Conservation (phyloP, 371 early-diverging fungal species). For the Mucor mucedo region DNA sequence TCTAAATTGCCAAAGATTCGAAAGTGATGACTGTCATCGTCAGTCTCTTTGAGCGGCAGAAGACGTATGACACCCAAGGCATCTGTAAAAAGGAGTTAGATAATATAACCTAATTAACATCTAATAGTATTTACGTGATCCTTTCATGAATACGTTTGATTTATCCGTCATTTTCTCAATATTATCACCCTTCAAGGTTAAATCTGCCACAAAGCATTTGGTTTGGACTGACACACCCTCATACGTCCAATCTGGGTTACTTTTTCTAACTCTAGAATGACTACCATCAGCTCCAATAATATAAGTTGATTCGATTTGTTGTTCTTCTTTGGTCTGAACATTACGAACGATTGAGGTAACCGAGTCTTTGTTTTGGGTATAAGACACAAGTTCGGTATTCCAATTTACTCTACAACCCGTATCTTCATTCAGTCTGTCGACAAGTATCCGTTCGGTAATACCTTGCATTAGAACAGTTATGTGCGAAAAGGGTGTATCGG, state of each 20-base stretch:
- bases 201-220: constrained; percentile 40
- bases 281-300: constrained; percentile 51
- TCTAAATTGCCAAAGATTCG: constrained; percentile 27
- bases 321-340: constrained; percentile 6
- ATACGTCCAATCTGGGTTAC: constrained; percentile 36
- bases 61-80: constrained; percentile 22
- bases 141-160: constrained; percentile 17
- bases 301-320: constrained; percentile 28
- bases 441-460: constrained; percentile 31
- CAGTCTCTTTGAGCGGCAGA: background rate
- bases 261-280: constrained; percentile 46
- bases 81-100: constrained; percentile 1
- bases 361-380: constrained; percentile 34
- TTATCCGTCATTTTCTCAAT: constrained; percentile 15
- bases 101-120: too few species aligned
- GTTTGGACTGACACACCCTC: constrained; percentile 36
- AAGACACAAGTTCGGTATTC: constrained; percentile 34
- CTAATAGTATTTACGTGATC: background rate
- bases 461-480: constrained; percentile 36
- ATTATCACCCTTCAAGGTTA: constrained; percentile 24
- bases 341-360: constrained; percentile 27
- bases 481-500: constrained; percentile 40
- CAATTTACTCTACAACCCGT: constrained; percentile 29
- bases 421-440: constrained; percentile 4
- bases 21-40: constrained; percentile 9